Percentiles rank a stretch among this genome's conserved stretches.
phyloP scores from a whole-genome alignment of 2,329 filamentous ascomycete species.

The Dactylonectria macrodidyma region DNA sequence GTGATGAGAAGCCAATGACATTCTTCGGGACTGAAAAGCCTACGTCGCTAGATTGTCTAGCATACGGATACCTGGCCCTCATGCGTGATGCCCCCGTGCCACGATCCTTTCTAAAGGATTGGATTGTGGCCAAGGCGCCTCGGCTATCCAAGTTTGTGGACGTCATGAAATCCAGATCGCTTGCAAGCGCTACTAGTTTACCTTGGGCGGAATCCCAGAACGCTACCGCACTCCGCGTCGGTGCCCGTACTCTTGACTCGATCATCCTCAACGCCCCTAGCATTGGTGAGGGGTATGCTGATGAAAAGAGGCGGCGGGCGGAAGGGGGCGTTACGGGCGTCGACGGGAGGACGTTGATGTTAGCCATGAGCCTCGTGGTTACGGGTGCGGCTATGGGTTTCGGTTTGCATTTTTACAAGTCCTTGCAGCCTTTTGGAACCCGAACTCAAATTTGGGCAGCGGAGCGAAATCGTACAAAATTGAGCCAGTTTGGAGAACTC shows the following conservation, averaged over 20 bases:
- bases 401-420: constrained; percentile 57
- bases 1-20: constrained; percentile 44
- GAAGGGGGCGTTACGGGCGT: constrained; percentile 52
- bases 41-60: constrained; percentile 79
- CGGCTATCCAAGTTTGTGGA: constrained; percentile 52
- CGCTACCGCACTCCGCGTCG: constrained; percentile 43
- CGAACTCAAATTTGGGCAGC: constrained; percentile 60
- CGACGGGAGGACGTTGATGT: constrained; percentile 51
- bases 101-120: constrained; percentile 58
- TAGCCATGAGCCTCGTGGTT: constrained; percentile 53
- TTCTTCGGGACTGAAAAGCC: constrained; percentile 49
- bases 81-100: constrained; percentile 71
- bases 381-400: constrained; percentile 58
- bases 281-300: constrained; percentile 54
- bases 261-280: constrained; percentile 54
- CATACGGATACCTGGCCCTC: constrained; percentile 83
- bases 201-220: constrained; percentile 47
- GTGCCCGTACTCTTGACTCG: constrained; percentile 53
- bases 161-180: constrained; percentile 44
- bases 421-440: constrained; percentile 62
- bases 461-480: constrained; percentile 46
- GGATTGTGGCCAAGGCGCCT: constrained; percentile 53
- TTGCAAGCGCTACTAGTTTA: constrained; percentile 41
- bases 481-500: constrained; percentile 63
- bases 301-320: constrained; percentile 55